Percentiles rank a stretch among this genome's conserved stretches.
Evolutionary conservation across 208 protist genomes (phyloP).

Genomic region (Leptomonas pyrrhocoris): DNA sequence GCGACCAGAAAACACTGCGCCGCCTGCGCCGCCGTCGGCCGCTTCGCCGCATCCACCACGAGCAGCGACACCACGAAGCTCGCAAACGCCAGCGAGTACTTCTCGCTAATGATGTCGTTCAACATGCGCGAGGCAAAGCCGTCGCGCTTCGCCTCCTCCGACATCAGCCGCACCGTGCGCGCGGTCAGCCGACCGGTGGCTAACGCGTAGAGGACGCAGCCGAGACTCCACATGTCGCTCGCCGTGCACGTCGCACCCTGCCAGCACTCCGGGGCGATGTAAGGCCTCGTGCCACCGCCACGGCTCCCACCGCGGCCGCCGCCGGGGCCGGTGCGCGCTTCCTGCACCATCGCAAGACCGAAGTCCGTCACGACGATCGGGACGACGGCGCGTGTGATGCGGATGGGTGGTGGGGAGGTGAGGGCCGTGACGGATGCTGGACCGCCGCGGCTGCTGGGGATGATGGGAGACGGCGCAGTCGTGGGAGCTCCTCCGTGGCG

Average conservation of each 20-base stretch:
- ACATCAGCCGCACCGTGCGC: slow-evolving; percentile 75
- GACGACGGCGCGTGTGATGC: slow-evolving; percentile 53
- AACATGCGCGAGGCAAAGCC: slow-evolving; percentile 74
- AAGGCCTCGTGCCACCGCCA: slow-evolving; percentile 67
- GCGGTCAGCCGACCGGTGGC: slow-evolving; percentile 68
- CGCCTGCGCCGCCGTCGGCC: slow-evolving; percentile 67
- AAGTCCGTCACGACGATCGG: slow-evolving; percentile 88
- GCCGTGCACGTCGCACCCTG: slow-evolving; percentile 60
- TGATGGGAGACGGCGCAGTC: slow-evolving; percentile 2
- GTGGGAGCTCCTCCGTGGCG: not conserved
- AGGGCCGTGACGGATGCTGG: not conserved
- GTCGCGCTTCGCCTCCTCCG: slow-evolving; percentile 58
- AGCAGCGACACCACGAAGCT: slow-evolving; percentile 83
- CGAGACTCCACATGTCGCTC: slow-evolving; percentile 85
- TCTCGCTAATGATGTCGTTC: slow-evolving; percentile 58
- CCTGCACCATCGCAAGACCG: slow-evolving; percentile 68
- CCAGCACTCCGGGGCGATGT: slow-evolving; percentile 87
- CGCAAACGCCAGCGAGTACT: slow-evolving; percentile 76
- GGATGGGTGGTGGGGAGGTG: slow-evolving; percentile 19
- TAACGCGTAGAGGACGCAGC: slow-evolving; percentile 87
- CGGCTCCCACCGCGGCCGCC: slow-evolving; percentile 14
- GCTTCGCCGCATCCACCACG: slow-evolving; percentile 60
- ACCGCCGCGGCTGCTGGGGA: slow-evolving; percentile 3
- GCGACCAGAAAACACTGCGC: slow-evolving; percentile 57
- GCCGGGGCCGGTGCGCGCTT: slow-evolving; percentile 24